Evolutionary conservation across 75 land plant genomes (phyloP).

Genomic region (Picea sitchensis): DNA sequence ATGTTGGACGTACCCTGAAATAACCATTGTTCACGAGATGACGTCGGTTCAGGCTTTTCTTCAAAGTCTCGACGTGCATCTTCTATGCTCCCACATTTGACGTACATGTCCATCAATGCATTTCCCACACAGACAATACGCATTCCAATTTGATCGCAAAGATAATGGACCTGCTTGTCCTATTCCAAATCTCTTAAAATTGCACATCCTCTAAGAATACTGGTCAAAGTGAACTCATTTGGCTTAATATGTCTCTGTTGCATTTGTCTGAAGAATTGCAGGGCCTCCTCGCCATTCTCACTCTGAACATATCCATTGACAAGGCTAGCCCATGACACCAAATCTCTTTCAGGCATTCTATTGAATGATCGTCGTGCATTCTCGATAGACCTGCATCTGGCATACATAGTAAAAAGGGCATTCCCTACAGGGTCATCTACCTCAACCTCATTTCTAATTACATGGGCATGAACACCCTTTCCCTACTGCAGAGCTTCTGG

Average conservation of each 20-base stretch:
- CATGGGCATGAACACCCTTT: background rate
- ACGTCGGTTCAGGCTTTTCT: background rate
- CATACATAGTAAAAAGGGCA: conserved; percentile 28
- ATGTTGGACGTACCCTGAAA: no score
- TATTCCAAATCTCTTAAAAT: conserved; percentile 16
- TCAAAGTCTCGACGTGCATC: conserved; percentile 30
- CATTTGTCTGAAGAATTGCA: conserved; percentile 25
- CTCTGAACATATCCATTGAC: conserved; percentile 39
- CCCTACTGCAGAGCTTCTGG: background rate
- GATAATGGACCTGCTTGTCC: conserved; percentile 26
- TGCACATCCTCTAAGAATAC: conserved; percentile 27
- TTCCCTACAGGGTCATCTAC: background rate
- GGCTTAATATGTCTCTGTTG: conserved; percentile 18
- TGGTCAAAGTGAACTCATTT: conserved; percentile 27
- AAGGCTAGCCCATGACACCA: conserved; percentile 50
- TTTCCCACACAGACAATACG: conserved; percentile 24
- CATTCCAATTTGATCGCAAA: conserved; percentile 21
- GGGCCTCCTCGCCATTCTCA: conserved; percentile 17
- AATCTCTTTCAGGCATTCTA: conserved; percentile 29
- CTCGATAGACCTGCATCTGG: conserved; percentile 25
- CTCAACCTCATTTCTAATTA: background rate
- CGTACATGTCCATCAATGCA: conserved; percentile 50
- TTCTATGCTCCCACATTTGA: conserved; percentile 30
- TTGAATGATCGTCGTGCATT: conserved; percentile 27
- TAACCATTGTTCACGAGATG: no score